Percentiles rank a stretch among this genome's conserved stretches.
These are phyloP conservation scores for Austropuccinia psidii DNA, from an alignment of 1,284 basidiomycete species.

Conservation along the genomic window DNA sequence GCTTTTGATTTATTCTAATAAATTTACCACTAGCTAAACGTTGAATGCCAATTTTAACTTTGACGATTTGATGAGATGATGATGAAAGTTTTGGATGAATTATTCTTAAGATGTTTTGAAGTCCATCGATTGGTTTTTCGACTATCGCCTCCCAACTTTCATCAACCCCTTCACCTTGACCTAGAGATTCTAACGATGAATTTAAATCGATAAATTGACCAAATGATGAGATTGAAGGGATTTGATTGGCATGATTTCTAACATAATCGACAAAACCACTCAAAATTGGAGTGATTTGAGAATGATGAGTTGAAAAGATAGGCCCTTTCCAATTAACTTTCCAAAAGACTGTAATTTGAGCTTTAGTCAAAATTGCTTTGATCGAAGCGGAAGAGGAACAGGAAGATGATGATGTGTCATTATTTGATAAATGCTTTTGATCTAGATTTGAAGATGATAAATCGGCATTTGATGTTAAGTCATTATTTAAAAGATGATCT, in stretches of 20 bases:
- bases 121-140: slow-evolving; percentile 52
- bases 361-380: slow-evolving; percentile 46
- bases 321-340: slow-evolving; percentile 86
- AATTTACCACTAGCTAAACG: slow-evolving; percentile 59
- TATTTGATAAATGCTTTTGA: slow-evolving; percentile 38
- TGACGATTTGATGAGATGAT: slow-evolving; percentile 65
- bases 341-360: slow-evolving; percentile 86
- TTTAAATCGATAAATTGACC: slow-evolving; percentile 75
- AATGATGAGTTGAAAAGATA: slow-evolving; percentile 57
- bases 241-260: slow-evolving; percentile 61
- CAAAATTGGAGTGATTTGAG: slow-evolving; percentile 59
- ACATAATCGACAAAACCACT: slow-evolving; percentile 70
- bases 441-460: no score
- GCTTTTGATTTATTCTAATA: slow-evolving; percentile 73
- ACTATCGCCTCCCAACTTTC: slow-evolving; percentile 54
- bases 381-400: no score
- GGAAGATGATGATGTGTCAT: no score
- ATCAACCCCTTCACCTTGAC: slow-evolving; percentile 52
- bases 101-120: slow-evolving; percentile 38
- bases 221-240: slow-evolving; percentile 69
- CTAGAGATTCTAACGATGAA: slow-evolving; percentile 57
- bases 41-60: slow-evolving; percentile 69
- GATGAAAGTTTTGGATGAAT: slow-evolving; percentile 57
- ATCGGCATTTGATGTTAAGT: neutral
- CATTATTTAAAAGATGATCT: slow-evolving; percentile 25